phyloP scores from a whole-genome alignment of 1,284 basidiomycete genomes.

The Caloboletus firmus region DNA sequence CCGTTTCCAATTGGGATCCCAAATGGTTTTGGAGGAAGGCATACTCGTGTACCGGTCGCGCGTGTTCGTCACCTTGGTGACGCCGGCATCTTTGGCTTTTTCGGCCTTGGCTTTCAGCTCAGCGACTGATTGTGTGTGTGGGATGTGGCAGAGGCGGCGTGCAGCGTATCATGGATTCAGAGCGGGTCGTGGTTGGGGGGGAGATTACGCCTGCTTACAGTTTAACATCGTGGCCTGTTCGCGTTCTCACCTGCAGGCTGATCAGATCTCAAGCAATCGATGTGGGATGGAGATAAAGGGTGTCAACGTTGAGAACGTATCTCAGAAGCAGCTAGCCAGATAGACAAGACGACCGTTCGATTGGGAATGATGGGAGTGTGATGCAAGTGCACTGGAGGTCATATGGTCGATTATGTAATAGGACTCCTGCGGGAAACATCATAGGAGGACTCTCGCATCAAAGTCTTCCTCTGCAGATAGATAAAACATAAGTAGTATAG shows the following conservation, averaged over 20 bases:
- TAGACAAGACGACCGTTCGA: neutral
- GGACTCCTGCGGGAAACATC: too few species aligned
- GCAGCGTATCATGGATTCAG: neutral
- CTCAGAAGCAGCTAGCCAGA: neutral
- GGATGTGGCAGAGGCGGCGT: neutral
- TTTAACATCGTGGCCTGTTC: conserved; percentile 24
- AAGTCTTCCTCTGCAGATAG: too few species aligned
- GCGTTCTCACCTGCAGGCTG: neutral
- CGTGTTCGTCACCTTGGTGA: conserved; percentile 53
- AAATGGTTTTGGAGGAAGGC: conserved; percentile 59
- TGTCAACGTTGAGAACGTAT: neutral
- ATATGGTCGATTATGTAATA: too few species aligned
- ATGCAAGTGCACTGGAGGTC: too few species aligned
- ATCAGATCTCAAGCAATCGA: neutral
- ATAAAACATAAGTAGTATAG: conserved; percentile 18
- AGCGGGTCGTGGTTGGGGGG: neutral
- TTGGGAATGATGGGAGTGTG: neutral
- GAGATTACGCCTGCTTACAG: conserved; percentile 23
- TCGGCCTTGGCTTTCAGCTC: conserved; percentile 64
- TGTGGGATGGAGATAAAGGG: neutral
- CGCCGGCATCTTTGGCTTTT: conserved; percentile 55
- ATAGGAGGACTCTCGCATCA: too few species aligned
- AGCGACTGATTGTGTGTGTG: conserved; percentile 42
- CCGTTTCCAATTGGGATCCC: conserved; percentile 48
- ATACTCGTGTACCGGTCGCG: conserved; percentile 56